A percentile compares a stretch with the other conserved stretches of the same genome.
Evolutionary conservation across 371 early-diverging fungal genomes (phyloP).

Genomic region (Mucor plumbeus): DNA sequence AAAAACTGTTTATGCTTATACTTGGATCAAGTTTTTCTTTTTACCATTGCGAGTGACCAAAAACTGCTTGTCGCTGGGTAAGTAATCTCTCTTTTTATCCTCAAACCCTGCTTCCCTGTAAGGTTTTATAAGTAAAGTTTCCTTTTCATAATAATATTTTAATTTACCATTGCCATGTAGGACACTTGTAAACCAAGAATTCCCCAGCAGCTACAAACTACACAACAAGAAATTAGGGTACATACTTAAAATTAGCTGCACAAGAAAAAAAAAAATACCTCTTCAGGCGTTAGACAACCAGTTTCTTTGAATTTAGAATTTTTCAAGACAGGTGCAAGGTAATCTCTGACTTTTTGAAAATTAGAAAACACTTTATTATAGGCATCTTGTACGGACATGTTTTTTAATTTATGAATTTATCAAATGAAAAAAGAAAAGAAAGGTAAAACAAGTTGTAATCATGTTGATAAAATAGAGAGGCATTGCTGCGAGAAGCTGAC

Average conservation of each 20-base stretch:
- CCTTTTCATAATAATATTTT: not conserved
- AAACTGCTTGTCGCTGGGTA: conserved; percentile 94
- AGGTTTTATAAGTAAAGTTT: not conserved
- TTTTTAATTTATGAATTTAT: not conserved
- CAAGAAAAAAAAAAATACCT: conserved; percentile 58
- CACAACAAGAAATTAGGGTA: not conserved
- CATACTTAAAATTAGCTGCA: not conserved
- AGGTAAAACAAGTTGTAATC: not conserved
- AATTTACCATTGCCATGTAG: conserved; percentile 93
- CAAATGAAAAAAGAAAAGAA: not conserved
- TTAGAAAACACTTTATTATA: conserved; percentile 55
- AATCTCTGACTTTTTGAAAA: conserved; percentile 71
- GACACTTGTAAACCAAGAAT: conserved; percentile 96
- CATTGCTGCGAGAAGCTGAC: conserved; percentile 3
- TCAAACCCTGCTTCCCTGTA: conserved; percentile 83
- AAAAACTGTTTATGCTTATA: not conserved
- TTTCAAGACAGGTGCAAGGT: conserved; percentile 92
- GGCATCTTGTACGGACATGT: conserved; percentile 53
- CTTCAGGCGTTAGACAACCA: conserved; percentile 94
- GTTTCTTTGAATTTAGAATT: conserved; percentile 95
- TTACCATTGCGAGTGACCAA: conserved; percentile 92
- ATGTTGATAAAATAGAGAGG: not conserved
- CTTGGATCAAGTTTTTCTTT: not conserved
- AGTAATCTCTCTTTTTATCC: conserved; percentile 86
- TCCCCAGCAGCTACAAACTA: conserved; percentile 97